Evolutionary conservation across 1,139 yeast species (phyloP).

Genomic region (Yamadazyma kanchanaburiensis): DNA sequence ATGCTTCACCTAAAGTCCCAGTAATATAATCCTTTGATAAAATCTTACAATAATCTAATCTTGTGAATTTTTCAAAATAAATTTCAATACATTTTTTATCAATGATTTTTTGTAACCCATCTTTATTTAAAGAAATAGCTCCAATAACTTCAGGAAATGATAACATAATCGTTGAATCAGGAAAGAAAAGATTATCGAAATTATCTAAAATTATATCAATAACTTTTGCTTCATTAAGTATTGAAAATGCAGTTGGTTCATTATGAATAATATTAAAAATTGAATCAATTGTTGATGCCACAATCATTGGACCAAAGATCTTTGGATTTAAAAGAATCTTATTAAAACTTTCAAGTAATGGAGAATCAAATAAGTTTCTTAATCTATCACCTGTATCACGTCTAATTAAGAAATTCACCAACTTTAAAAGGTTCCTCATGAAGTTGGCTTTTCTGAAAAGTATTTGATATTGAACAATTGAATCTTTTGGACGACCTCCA

Average conservation of each 20-base stretch:
- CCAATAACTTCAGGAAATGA: conserved; percentile 77
- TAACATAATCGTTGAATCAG: conserved; percentile 56
- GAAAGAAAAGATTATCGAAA: conserved; percentile 50
- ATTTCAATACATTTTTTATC: conserved; percentile 43
- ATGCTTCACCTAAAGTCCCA: conserved; percentile 57
- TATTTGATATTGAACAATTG: conserved; percentile 55
- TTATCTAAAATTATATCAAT: conserved; percentile 62
- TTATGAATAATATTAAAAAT: conserved; percentile 76
- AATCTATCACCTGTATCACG: conserved; percentile 81
- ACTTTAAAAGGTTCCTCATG: conserved; percentile 54
- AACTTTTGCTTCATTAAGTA: conserved; percentile 75
- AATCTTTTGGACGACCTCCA: conserved; percentile 50
- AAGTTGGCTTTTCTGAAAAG: conserved; percentile 65
- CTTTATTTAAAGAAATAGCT: conserved; percentile 76
- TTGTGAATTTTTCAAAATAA: conserved; percentile 52
- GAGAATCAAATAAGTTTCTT: conserved; percentile 82
- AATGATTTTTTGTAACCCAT: conserved; percentile 61
- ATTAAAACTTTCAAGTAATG: conserved; percentile 61
- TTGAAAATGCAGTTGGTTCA: conserved; percentile 87
- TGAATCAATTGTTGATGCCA: conserved; percentile 63
- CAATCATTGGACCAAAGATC: conserved; percentile 67
- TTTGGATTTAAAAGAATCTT: conserved; percentile 55
- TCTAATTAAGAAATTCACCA: conserved; percentile 62
- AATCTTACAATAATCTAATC: conserved; percentile 46
- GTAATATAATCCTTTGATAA: conserved; percentile 43